A percentile compares a stretch with the other conserved stretches of the same genome.
Conservation (phyloP, 1,284 basidiomycete genomes). For the Rhodotorula sp. region DNA sequence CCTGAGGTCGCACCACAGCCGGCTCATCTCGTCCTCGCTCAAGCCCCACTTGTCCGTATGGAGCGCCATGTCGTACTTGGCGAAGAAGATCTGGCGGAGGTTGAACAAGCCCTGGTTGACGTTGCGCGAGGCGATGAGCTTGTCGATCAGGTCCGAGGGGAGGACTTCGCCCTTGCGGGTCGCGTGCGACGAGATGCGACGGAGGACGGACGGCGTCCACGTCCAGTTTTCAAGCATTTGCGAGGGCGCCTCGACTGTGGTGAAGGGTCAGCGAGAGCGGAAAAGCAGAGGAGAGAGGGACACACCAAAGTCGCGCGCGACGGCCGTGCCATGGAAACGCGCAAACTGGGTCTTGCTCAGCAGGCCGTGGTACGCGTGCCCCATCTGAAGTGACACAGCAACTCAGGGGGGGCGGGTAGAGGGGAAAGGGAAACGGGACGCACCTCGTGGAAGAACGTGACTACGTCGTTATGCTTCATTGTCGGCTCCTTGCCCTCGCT, state of each 20-base stretch:
- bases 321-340: slow-evolving; percentile 70
- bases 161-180: slow-evolving; percentile 66
- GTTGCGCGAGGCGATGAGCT: slow-evolving; percentile 76
- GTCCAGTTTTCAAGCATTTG: slow-evolving; percentile 89
- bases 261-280: background rate
- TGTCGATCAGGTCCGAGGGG: slow-evolving; percentile 71
- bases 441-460: slow-evolving; percentile 64
- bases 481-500: slow-evolving; percentile 75
- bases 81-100: slow-evolving; percentile 78
- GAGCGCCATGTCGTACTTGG: slow-evolving; percentile 55
- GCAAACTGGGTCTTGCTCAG: slow-evolving; percentile 70
- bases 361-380: slow-evolving; percentile 52
- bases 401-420: background rate
- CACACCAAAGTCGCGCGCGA: slow-evolving; percentile 70
- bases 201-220: slow-evolving; percentile 65
- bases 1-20: slow-evolving; percentile 70
- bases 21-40: slow-evolving; percentile 63
- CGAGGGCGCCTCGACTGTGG: slow-evolving; percentile 62
- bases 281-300: background rate
- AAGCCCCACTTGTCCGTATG: slow-evolving; percentile 28
- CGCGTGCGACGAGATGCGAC: slow-evolving; percentile 75
- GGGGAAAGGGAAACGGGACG: background rate
- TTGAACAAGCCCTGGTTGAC: slow-evolving; percentile 77
- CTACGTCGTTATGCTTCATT: slow-evolving; percentile 60
- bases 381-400: background rate